These are phyloP conservation scores for Linum usitatissimum DNA, from an alignment of 345 rosid species.

Conservation along the genomic window DNA sequence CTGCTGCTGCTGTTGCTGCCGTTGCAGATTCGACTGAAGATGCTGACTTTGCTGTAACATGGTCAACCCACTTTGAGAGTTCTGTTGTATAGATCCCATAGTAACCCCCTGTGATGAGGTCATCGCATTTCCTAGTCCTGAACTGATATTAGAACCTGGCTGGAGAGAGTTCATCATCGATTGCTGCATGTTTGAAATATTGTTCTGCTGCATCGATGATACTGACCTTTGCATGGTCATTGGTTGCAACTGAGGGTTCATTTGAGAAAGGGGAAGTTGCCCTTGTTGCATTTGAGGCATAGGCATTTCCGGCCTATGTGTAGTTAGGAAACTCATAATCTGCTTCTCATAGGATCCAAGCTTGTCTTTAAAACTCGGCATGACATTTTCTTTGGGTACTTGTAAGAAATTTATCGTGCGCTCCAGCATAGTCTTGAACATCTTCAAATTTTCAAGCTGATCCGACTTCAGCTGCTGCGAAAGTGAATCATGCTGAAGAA, in stretches of 20 bases:
- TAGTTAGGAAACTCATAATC: constrained; percentile 42
- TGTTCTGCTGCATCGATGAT: constrained; percentile 48
- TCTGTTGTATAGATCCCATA: constrained; percentile 60
- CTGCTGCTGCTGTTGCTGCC: too few species aligned
- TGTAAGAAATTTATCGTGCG: constrained; percentile 42
- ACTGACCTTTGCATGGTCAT: constrained; percentile 51
- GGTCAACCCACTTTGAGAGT: constrained; percentile 53
- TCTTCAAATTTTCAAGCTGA: constrained; percentile 58
- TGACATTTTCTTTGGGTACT: constrained; percentile 39
- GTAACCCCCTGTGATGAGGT: constrained; percentile 53
- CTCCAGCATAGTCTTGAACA: constrained; percentile 57
- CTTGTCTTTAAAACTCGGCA: constrained; percentile 52
- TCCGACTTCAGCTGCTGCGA: constrained; percentile 61
- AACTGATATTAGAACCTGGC: constrained; percentile 43
- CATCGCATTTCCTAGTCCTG: constrained; percentile 62
- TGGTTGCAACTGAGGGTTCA: constrained; percentile 59
- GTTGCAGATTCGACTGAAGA: constrained; percentile 54
- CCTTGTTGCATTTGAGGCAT: constrained; percentile 42
- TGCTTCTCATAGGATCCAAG: constrained; percentile 61
- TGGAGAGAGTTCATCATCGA: constrained; percentile 55
- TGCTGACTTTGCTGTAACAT: constrained; percentile 48
- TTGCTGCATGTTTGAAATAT: constrained; percentile 55
- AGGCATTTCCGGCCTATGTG: constrained; percentile 50
- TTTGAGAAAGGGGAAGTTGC: constrained; percentile 52
- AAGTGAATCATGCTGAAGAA: constrained; percentile 49